Evolutionary conservation across 208 protist genomes (phyloP), one percentile per base, ranked within the genome.

Genomic region (Crithidia mellificae): DNA sequence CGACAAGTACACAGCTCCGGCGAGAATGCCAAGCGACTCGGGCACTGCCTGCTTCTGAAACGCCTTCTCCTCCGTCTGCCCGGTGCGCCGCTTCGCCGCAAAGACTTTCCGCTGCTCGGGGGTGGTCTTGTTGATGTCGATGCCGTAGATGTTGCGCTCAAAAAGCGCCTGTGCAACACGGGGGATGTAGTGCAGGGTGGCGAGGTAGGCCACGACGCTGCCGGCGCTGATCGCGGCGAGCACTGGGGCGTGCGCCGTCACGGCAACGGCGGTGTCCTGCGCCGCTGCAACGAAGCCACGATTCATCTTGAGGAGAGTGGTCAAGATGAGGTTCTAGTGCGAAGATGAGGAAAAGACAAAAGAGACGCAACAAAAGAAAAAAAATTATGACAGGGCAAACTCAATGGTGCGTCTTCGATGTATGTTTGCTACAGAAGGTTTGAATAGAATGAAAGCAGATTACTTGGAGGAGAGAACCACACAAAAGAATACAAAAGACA

Each of bases 81-180:
- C 74, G 5, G 66, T 11, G 27, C 63, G 69, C 4, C 80, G 86
- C 73, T 72, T 82, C 34, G 19, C 57, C 6, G 67, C 69, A 59
- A 96, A 88, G 22, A 38, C 25, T 50, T 79, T 66, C 9, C 85
- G 83, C 56, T 89, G 75, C 38, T 87, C 71, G 19, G 76, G 55
- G 9, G 88, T 98, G 39, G 77, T 91, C 69, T 98, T 99, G 84
- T 98, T 98, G 58, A 99, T 91, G 76, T 99, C 97, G 22, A 98
- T 92, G 38, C 98, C 97, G 53, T 81, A 97, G 14, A 99, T 80
- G 57, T 93, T 87, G 44, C 92, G 84, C 24, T 85, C 47, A 22
- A 96, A 71, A 19, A 98, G 83, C 1, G 79, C 83, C 11, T 83
- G 58, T 20, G 81, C 70, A 14, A 80, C 85, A 22, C 43, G 56